Percentiles rank a stretch among this genome's conserved stretches.
These are phyloP conservation scores for Cyanodermella asteris DNA, from an alignment of 2,329 filamentous ascomycete species.

Conservation along the genomic window DNA sequence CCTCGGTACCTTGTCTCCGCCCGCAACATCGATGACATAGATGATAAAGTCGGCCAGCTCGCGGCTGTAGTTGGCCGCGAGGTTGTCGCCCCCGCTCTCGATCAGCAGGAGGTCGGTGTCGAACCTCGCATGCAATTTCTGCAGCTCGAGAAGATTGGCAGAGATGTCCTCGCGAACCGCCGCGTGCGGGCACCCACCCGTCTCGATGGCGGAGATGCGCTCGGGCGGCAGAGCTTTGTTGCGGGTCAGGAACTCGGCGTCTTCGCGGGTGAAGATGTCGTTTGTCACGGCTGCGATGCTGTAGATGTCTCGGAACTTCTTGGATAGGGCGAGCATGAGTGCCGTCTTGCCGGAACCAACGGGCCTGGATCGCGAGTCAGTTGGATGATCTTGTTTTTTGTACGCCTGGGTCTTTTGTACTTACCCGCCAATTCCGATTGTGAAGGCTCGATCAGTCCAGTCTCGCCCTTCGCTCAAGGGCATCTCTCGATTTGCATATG, in stretches of 20 bases:
- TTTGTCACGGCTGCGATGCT: conserved; percentile 91
- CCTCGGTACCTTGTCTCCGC: conserved; percentile 86
- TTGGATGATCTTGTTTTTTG: not conserved
- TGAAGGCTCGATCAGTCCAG: conserved; percentile 80
- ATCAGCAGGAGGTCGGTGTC: conserved; percentile 70
- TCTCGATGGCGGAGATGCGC: conserved; percentile 90
- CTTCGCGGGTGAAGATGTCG: conserved; percentile 96
- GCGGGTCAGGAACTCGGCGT: conserved; percentile 88
- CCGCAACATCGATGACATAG: conserved; percentile 93
- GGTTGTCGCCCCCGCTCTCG: conserved; percentile 86
- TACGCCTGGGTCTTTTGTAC: too few species aligned
- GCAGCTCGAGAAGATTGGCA: conserved; percentile 77
- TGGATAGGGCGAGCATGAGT: conserved; percentile 83
- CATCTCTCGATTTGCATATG: conserved; percentile 77
- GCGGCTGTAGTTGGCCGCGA: conserved; percentile 87
- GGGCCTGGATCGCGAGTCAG: conserved; percentile 37
- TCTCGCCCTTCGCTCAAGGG: conserved; percentile 72
- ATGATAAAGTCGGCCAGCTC: conserved; percentile 95
- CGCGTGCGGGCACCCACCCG: conserved; percentile 88
- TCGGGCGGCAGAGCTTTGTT: conserved; percentile 61
- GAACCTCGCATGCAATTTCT: conserved; percentile 68
- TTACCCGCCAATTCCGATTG: conserved; percentile 92
- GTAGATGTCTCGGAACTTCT: conserved; percentile 56
- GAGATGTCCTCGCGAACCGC: conserved; percentile 94
- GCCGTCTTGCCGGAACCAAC: conserved; percentile 96